Conservation (phyloP, 768 basidiomycete species). For the Butyriboletus loyo region DNA sequence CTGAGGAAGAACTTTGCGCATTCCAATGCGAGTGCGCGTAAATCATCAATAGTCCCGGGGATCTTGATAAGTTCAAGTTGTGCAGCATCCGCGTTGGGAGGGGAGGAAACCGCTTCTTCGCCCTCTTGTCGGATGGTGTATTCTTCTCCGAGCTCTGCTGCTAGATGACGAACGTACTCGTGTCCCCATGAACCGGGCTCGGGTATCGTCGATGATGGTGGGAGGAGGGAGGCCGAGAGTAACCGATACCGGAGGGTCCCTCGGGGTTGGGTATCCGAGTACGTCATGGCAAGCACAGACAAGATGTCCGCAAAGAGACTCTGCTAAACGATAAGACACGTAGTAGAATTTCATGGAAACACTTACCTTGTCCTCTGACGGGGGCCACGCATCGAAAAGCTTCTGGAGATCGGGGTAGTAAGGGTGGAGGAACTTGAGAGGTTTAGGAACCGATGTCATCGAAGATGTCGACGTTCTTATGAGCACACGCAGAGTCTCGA, state of each 20-base stretch:
- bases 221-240: slow-evolving; percentile 67
- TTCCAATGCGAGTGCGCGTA: slow-evolving; percentile 72
- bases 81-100: slow-evolving; percentile 27
- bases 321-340: slow-evolving; percentile 38
- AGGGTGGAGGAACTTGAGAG: slow-evolving; percentile 94
- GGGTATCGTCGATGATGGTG: slow-evolving; percentile 61
- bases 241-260: slow-evolving; percentile 94
- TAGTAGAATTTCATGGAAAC: neutral
- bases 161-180: slow-evolving; percentile 96
- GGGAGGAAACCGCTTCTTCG: slow-evolving; percentile 28
- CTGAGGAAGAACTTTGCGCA: slow-evolving; percentile 86
- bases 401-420: slow-evolving; percentile 85
- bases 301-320: slow-evolving; percentile 95
- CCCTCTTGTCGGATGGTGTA: slow-evolving; percentile 69
- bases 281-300: slow-evolving; percentile 98
- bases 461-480: slow-evolving; percentile 97
- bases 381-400: slow-evolving; percentile 77
- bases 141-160: slow-evolving; percentile 95
- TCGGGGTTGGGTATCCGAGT: slow-evolving; percentile 95
- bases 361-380: slow-evolving; percentile 65
- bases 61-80: slow-evolving; percentile 33
- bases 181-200: slow-evolving; percentile 99
- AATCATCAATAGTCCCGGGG: slow-evolving; percentile 64
- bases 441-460: slow-evolving; percentile 99
- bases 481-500: slow-evolving; percentile 90